Conservation (phyloP, 2,329 filamentous ascomycete genomes). For the Cytospora chrysosperma region DNA sequence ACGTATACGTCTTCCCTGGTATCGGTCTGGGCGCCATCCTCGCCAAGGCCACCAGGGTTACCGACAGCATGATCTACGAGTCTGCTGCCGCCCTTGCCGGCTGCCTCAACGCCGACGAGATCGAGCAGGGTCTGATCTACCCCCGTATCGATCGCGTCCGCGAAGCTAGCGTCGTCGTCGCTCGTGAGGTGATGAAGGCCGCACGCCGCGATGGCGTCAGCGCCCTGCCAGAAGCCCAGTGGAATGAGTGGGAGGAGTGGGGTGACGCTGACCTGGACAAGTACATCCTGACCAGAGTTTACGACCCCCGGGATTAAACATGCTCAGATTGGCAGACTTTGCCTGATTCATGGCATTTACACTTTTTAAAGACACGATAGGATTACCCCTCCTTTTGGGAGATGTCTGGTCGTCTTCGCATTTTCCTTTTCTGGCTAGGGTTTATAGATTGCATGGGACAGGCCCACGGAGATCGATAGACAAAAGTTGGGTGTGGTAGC, state of each 20-base stretch:
- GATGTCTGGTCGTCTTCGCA: conserved; percentile 18
- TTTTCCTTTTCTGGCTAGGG: neutral
- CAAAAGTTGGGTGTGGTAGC: conserved; percentile 10
- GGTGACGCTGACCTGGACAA: conserved; percentile 60
- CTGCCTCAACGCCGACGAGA: conserved; percentile 77
- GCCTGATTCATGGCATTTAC: too few relatives aligned
- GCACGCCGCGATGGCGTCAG: conserved; percentile 81
- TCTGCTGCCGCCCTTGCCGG: conserved; percentile 79
- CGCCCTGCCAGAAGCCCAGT: conserved; percentile 63
- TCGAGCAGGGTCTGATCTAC: conserved; percentile 83
- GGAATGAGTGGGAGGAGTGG: conserved; percentile 72
- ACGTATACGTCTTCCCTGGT: conserved; percentile 93
- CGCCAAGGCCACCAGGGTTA: conserved; percentile 80
- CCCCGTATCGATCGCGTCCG: conserved; percentile 88
- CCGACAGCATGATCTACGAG: conserved; percentile 95
- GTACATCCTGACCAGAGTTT: conserved; percentile 60
- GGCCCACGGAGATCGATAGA: conserved; percentile 18
- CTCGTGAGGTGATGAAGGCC: conserved; percentile 89
- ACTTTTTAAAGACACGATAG: conserved; percentile 11
- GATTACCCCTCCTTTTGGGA: conserved; percentile 19
- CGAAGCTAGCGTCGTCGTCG: conserved; percentile 82
- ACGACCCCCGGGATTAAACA: conserved; percentile 48
- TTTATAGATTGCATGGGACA: conserved; percentile 9
- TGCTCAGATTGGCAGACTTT: too few relatives aligned
- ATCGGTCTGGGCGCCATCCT: conserved; percentile 92